Evolutionary conservation across 73 alveolate species (phyloP).

Genomic region (Effrenium voratum): DNA sequence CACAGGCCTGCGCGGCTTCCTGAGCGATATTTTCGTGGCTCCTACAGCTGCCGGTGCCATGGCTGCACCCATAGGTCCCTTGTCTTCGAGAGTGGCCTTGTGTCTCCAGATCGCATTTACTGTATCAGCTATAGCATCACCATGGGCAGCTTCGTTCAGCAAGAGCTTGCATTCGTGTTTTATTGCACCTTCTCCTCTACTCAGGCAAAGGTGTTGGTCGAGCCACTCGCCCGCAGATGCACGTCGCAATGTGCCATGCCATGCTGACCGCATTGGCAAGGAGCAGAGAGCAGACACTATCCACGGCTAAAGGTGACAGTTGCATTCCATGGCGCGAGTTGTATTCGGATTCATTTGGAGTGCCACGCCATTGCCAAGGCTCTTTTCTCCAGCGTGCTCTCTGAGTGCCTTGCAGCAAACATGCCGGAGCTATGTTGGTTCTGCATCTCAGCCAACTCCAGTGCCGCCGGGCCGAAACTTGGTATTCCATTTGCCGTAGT

Average conservation of each 20-base stretch:
- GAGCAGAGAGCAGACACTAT: too few relatives aligned
- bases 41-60: conserved; percentile 33
- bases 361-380: conserved; percentile 5
- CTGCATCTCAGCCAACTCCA: conserved; percentile 37
- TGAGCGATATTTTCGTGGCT: conserved; percentile 33
- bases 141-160: not conserved
- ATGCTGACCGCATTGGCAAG: too few relatives aligned
- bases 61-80: too few relatives aligned
- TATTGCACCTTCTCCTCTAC: not conserved
- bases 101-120: too few relatives aligned
- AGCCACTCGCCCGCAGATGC: conserved; percentile 18
- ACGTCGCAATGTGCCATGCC: too few relatives aligned
- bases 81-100: too few relatives aligned
- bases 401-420: not conserved
- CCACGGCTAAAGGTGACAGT: too few relatives aligned
- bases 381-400: conserved; percentile 44
- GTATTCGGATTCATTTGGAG: too few relatives aligned
- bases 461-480: not conserved
- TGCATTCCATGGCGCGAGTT: too few relatives aligned
- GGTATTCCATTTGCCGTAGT: not conserved
- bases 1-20: conserved; percentile 15
- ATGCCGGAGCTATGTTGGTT: conserved; percentile 66
- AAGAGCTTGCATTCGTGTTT: not conserved
- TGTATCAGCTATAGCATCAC: too few relatives aligned
- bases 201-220: conserved; percentile 79